A percentile compares a stretch with the other conserved stretches of the same genome.
These are phyloP conservation scores for Coemansia sp. DNA, from an alignment of 192 early-diverging fungal species.

Conservation along the genomic window DNA sequence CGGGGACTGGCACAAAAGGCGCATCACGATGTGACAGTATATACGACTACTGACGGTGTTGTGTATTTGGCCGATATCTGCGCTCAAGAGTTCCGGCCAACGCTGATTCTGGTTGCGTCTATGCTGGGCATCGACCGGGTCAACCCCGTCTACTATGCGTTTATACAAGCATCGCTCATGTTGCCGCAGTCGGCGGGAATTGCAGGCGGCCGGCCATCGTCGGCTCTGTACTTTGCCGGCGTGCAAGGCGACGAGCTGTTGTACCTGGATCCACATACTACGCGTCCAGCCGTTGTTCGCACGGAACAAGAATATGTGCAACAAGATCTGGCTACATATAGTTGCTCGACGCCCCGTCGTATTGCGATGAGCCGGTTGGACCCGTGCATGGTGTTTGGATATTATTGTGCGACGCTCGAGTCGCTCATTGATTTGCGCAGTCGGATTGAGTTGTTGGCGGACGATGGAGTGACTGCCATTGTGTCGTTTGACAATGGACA, in stretches of 20 bases:
- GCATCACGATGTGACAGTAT: constrained; percentile 58
- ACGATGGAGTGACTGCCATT: constrained; percentile 42
- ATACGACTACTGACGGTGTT: constrained; percentile 81
- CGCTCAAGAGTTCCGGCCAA: constrained; percentile 56
- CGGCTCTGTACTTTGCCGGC: constrained; percentile 91
- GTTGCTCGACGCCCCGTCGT: constrained; percentile 73
- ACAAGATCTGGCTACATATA: constrained; percentile 77
- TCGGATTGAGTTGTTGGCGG: constrained; percentile 38
- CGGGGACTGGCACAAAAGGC: constrained; percentile 20
- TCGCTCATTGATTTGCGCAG: constrained; percentile 43
- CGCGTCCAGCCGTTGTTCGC: constrained; percentile 60
- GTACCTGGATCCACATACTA: constrained; percentile 92
- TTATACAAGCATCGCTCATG: constrained; percentile 67
- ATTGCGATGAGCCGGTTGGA: constrained; percentile 78
- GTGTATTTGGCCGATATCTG: constrained; percentile 62
- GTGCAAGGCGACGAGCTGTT: constrained; percentile 73
- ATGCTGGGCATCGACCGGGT: constrained; percentile 87
- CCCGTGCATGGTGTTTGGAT: constrained; percentile 92
- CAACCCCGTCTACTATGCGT: constrained; percentile 81
- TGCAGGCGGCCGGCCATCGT: constrained; percentile 93
- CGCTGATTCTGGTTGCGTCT: constrained; percentile 83
- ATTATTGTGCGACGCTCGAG: constrained; percentile 57
- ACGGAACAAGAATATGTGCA: constrained; percentile 17
- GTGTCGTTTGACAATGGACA: constrained; percentile 44
- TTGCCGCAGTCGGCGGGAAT: constrained; percentile 83